Base-by-base conservation (phyloP, 1,284 basidiomycete genomes). In the Papiliotrema terrestris region DNA sequence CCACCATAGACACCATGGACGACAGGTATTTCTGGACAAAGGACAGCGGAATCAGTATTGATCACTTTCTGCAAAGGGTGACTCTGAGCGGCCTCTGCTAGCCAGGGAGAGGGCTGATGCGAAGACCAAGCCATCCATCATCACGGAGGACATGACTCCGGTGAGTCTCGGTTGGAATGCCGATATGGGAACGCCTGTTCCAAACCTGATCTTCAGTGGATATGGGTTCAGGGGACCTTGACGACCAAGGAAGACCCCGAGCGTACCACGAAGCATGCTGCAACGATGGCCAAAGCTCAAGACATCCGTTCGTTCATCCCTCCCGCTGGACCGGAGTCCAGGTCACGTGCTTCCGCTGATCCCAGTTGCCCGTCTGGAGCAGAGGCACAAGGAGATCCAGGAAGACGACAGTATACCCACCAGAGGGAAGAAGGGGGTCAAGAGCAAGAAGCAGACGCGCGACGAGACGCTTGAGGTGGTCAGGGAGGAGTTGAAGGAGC, bases 51-150 rank as follows among this genome's bases (percentile, higher is more conserved):
- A 13, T 54, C 15, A 39, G 46, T 13, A 53, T 71, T n/a, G 59
- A 65, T 13, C 61, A 67, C 9, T 69, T 52, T 38, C 39, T 69
- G 14, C 58, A 61, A 25, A 66, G 65, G 59, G 69, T 65, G 14
- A 43, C 5, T 19, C 11, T 37, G 20, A 32, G 23, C n/a, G 19
- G 17, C 22, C 41, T 36, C 42, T 20, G 2, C 14, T 36, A 5
- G 11, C 29, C 29, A 32, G n/a, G 32, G 14, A 20, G n/a, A 42
- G 45, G 8, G 46, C 48, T 49, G 15, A 45, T n/a, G 23, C 13
- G 17, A 49, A 69, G 66, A 55, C 38, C 44, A 55, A 56, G 23
- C 65, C 66, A 3, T 60, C 61, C 17, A 49, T 64, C 44, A 43
- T 70, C 20, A 56, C 57, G 2, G 32, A 53, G 29, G 49, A 56